A percentile compares a stretch with the other conserved stretches of the same genome.
Conservation (phyloP, 192 early-diverging fungal genomes). For the Linderina pennispora region DNA sequence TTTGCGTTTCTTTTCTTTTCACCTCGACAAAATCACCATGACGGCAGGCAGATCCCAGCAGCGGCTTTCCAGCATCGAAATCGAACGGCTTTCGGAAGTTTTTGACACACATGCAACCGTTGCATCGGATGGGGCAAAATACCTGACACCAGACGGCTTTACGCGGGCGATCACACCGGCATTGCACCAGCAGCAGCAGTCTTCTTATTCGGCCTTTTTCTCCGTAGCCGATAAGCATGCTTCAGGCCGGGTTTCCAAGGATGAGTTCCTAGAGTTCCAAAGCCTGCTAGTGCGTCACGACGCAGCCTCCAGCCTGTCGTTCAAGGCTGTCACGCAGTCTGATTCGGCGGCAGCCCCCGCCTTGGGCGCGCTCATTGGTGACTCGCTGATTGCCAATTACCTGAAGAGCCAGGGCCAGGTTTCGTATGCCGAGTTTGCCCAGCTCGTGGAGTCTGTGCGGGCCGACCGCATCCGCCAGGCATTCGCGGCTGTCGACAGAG, state of each 20-base stretch:
- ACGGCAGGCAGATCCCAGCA: background rate
- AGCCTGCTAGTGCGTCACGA: conserved; percentile 41
- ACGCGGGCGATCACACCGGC: conserved; percentile 25
- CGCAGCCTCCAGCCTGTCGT: conserved; percentile 49
- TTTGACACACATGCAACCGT: conserved; percentile 40
- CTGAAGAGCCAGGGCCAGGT: conserved; percentile 16
- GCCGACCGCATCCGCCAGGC: conserved; percentile 33
- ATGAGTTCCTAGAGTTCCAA: conserved; percentile 51
- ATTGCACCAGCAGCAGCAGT: background rate
- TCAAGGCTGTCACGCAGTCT: conserved; percentile 24
- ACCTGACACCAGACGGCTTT: conserved; percentile 46
- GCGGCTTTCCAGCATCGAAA: conserved; percentile 21
- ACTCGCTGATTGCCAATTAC: conserved; percentile 16
- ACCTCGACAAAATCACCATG: too few relatives aligned
- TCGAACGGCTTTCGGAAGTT: conserved; percentile 29
- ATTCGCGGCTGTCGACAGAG: conserved; percentile 19
- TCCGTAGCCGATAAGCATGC: conserved; percentile 40
- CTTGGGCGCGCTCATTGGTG: conserved; percentile 11
- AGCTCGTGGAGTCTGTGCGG: conserved; percentile 32
- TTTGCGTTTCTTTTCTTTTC: too few relatives aligned
- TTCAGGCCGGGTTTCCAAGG: conserved; percentile 35
- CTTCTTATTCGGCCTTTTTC: conserved; percentile 43
- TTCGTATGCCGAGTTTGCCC: conserved; percentile 30
- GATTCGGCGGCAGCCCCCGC: conserved; percentile 8
- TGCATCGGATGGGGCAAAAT: conserved; percentile 20